Evolutionary conservation across 306 rosid species (phyloP), one percentile per base, ranked within the genome.

Genomic region (Sphenostylis stenocarpa): DNA sequence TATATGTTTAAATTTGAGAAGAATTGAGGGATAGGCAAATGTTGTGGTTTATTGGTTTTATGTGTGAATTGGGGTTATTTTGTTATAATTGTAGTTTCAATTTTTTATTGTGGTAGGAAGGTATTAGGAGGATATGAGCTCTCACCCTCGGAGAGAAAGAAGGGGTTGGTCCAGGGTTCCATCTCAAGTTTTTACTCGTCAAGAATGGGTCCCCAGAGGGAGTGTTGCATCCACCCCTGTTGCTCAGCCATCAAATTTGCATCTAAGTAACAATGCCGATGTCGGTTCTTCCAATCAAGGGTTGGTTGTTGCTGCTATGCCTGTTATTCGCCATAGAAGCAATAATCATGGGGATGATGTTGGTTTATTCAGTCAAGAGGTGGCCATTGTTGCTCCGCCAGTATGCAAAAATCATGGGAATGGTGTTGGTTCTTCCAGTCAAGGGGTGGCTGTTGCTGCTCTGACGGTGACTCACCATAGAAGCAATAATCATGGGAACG

Each of bases 141-240:
- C 57, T 41, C 86, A 86, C 68, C 62, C 47, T 36, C 67, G 76
- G 39, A 83, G 70, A 72, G 96, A 84, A 66, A 77, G 91, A 8
- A 88, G 91, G 85, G 90, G 86, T 23, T 80, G 93, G 81, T 80
- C 90, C 7, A 86, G 87, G 83, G 44, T 53, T 41, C 83, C 87
- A 12, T 51, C 87, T 45, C 88, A 83, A 39, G 47, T 78, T 57
- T 47, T 66, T 68, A 49, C 84, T 76, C 88, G 89, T 9, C 92
- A 82, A 19, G 83, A 84, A 74, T 92, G 96, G 97, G 86, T 92
- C 17, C 92, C 91, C 0, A 92, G 91, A 81, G 90, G 77, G 67
- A 15, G 3, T 55, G 55, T 80, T 21, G 76, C 64, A 41, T 29
- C 92, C n/a, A n/a, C n/a, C n/a, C n/a, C n/a, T n/a, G n/a, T n/a